A percentile compares a stretch with the other conserved stretches of the same genome.
Conservation (phyloP, 257 asterid species). For the Nemophila menziesii region DNA sequence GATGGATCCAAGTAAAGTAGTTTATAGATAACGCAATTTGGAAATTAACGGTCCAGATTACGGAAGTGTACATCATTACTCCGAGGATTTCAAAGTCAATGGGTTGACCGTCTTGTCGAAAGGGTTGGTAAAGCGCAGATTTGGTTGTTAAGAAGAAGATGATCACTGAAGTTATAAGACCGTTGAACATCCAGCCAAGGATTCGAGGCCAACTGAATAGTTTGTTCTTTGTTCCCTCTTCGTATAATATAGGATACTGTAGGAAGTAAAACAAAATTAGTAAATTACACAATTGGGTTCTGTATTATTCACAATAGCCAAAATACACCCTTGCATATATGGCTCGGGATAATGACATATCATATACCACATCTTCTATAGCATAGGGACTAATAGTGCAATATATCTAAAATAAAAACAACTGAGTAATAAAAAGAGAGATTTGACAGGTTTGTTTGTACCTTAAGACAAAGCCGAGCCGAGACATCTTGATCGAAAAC, state of each 20-base stretch:
- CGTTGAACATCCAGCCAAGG: slow-evolving; percentile 89
- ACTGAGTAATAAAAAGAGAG: background rate
- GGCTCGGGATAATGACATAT: no score
- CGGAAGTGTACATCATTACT: slow-evolving; percentile 73
- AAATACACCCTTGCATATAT: no score
- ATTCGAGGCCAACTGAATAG: slow-evolving; percentile 87
- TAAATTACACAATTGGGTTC: no score
- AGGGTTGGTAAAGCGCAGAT: slow-evolving; percentile 43
- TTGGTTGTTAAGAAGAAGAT: slow-evolving; percentile 64
- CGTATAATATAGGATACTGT: slow-evolving; percentile 69
- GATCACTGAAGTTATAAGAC: slow-evolving; percentile 55
- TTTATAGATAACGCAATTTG: slow-evolving; percentile 87
- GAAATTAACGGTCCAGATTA: slow-evolving; percentile 89
- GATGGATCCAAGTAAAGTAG: slow-evolving; percentile 96
- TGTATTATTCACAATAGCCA: no score
- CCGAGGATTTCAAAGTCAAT: slow-evolving; percentile 65
- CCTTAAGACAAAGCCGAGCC: slow-evolving; percentile 73
- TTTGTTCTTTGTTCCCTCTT: slow-evolving; percentile 58
- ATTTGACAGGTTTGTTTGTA: slow-evolving; percentile 9
- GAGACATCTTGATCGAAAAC: slow-evolving; percentile 93
- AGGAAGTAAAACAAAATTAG: background rate
- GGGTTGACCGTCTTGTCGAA: slow-evolving; percentile 57
- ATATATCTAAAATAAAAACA: no score
- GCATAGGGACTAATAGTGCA: no score
- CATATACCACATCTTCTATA: no score